A percentile compares a stretch with the other conserved stretches of the same genome.
Evolutionary conservation across 148 eudicot genomes (phyloP).

Genomic region (Nepenthes mirabilis): DNA sequence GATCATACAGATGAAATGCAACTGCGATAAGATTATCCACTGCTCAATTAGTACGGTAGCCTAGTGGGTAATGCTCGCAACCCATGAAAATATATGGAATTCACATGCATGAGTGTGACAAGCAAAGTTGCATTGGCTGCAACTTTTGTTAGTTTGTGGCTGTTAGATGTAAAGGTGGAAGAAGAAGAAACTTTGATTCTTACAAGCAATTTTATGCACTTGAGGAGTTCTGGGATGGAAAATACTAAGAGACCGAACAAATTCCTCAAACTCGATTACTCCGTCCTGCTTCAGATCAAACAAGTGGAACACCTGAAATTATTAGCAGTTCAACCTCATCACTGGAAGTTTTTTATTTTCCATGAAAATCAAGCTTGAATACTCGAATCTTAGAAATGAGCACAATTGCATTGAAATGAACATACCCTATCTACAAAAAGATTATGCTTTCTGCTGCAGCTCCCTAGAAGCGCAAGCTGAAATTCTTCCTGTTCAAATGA

Average conservation of each 20-base stretch:
- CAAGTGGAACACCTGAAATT: slow-evolving; percentile 48
- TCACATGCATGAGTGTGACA: too few species aligned
- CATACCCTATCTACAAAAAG: slow-evolving; percentile 31
- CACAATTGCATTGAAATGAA: neutral
- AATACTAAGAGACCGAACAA: slow-evolving; percentile 56
- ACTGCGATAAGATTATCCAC: slow-evolving; percentile 27
- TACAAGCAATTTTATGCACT: slow-evolving; percentile 58
- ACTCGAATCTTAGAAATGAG: neutral
- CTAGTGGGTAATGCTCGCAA: too few species aligned
- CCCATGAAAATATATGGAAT: too few species aligned
- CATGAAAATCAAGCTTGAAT: neutral
- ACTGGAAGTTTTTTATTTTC: neutral
- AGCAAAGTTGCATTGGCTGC: too few species aligned
- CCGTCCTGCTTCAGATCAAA: slow-evolving; percentile 61
- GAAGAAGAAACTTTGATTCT: slow-evolving; percentile 3
- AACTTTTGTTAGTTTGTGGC: too few species aligned
- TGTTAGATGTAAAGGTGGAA: too few species aligned
- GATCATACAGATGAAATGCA: slow-evolving; percentile 41
- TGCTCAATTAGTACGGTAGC: too few species aligned
- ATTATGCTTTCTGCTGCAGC: slow-evolving; percentile 11
- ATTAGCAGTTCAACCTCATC: neutral
- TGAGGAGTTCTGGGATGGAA: slow-evolving; percentile 66
- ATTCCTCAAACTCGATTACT: slow-evolving; percentile 69
- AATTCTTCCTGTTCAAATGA: slow-evolving; percentile 20
- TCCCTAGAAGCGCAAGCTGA: slow-evolving; percentile 20